Percentiles rank a stretch among this genome's conserved stretches.
Evolutionary conservation across 2,329 filamentous ascomycete genomes (phyloP).

Genomic region (Karstenula rhodostoma): DNA sequence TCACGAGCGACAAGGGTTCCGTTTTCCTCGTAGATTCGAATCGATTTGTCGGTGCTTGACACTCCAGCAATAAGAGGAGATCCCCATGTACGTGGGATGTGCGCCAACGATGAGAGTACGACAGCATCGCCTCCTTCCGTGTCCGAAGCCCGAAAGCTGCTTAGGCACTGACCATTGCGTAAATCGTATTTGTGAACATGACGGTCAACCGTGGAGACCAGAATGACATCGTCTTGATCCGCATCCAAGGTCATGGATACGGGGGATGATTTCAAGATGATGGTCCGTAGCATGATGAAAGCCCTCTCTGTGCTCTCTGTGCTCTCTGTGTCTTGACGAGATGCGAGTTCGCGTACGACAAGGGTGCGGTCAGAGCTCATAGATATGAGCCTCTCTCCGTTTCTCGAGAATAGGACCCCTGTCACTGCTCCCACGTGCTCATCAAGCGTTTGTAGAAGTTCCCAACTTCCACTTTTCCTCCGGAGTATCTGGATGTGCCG

Average conservation of each 20-base stretch:
- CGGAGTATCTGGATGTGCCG: slow-evolving; percentile 93
- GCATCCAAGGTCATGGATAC: slow-evolving; percentile 79
- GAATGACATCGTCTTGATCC: slow-evolving; percentile 64
- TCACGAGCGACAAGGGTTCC: slow-evolving; percentile 84
- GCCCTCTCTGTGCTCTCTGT: slow-evolving; percentile 73
- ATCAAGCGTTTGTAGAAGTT: slow-evolving; percentile 87
- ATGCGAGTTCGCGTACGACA: slow-evolving; percentile 80
- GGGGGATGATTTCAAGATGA: slow-evolving; percentile 86
- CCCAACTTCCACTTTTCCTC: slow-evolving; percentile 65
- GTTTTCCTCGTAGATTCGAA: slow-evolving; percentile 85
- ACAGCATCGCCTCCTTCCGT: slow-evolving; percentile 82
- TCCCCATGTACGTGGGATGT: slow-evolving; percentile 63
- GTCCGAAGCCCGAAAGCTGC: slow-evolving; percentile 84
- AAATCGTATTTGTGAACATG: slow-evolving; percentile 68
- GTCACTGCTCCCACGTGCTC: slow-evolving; percentile 90
- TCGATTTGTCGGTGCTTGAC: slow-evolving; percentile 94
- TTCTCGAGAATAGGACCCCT: slow-evolving; percentile 76
- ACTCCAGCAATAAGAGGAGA: slow-evolving; percentile 81
- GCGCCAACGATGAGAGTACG: slow-evolving; percentile 79
- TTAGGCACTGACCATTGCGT: slow-evolving; percentile 71
- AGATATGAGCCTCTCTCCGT: slow-evolving; percentile 77
- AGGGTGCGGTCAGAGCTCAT: slow-evolving; percentile 83
- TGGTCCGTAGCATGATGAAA: slow-evolving; percentile 77
- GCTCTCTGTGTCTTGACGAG: slow-evolving; percentile 66
- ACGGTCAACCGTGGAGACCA: slow-evolving; percentile 69